Percentiles rank a stretch among this genome's conserved stretches.
These are phyloP conservation scores for Talaromyces albobiverticillius DNA, from an alignment of 2,329 filamentous ascomycete genomes.

Conservation along the genomic window DNA sequence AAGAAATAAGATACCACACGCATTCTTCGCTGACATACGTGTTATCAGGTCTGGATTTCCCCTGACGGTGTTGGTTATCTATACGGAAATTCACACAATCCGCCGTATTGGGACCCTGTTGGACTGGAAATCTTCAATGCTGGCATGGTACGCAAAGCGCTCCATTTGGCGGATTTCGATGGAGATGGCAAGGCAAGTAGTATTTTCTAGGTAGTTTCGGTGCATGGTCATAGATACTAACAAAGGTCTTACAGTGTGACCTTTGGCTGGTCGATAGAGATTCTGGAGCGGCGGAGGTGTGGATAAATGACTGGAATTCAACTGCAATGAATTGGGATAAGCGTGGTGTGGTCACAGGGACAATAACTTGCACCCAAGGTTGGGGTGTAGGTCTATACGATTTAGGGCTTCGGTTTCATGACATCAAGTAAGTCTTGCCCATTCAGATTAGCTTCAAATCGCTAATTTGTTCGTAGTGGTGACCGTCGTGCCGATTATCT, in stretches of 20 bases:
- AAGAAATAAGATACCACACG: no score
- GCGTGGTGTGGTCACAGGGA: not conserved
- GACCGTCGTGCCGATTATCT: not conserved
- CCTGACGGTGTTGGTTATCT: no score
- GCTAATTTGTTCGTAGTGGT: not conserved
- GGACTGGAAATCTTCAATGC: no score
- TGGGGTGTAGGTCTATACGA: not conserved
- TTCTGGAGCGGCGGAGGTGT: not conserved
- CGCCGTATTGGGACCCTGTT: no score
- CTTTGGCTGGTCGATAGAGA: not conserved
- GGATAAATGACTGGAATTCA: not conserved
- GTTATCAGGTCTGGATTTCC: no score
- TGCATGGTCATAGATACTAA: no score
- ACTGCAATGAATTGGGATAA: not conserved
- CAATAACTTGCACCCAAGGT: no score
- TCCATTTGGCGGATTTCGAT: constrained; percentile 1
- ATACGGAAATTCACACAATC: no score
- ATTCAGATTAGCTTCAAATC: no score
- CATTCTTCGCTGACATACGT: no score
- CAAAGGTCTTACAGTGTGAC: no score
- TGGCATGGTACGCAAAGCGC: not conserved
- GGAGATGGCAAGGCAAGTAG: not conserved
- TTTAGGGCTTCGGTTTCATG: not conserved
- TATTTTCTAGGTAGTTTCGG: not conserved
- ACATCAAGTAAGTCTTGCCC: not conserved